These are phyloP conservation scores for Penicillium glabrum DNA, from an alignment of 2,329 filamentous ascomycete species.

Conservation along the genomic window DNA sequence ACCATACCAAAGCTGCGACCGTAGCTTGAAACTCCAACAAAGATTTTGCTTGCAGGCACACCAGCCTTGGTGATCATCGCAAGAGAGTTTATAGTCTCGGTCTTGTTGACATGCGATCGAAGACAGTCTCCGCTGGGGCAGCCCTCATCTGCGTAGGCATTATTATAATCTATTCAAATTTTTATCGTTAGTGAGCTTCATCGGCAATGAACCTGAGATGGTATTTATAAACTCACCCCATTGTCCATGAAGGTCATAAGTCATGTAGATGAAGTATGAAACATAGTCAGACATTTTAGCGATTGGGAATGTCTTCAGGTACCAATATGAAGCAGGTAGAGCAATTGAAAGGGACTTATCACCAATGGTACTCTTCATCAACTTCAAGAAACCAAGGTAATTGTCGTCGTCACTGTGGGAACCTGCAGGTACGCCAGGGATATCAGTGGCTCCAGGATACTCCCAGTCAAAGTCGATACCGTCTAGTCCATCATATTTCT, in stretches of 20 bases:
- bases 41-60: neutral
- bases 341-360: constrained; percentile 15
- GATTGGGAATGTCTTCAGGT: neutral
- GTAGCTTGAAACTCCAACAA: constrained; percentile 2
- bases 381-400: neutral
- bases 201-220: neutral
- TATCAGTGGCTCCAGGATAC: constrained; percentile 32
- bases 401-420: neutral
- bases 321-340: neutral
- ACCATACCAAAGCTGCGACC: constrained; percentile 1
- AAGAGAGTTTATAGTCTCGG: constrained; percentile 27
- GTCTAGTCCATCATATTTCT: constrained; percentile 39
- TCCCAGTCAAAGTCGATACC: constrained; percentile 45
- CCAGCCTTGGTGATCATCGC: constrained; percentile 5
- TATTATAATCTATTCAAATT: constrained; percentile 6
- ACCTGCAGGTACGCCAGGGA: neutral
- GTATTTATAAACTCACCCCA: constrained; percentile 15
- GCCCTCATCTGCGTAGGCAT: constrained; percentile 17
- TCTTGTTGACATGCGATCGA: neutral
- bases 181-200: neutral
- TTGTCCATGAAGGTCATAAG: neutral
- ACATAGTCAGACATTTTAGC: neutral
- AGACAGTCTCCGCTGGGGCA: constrained; percentile 18
- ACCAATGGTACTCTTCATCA: neutral
- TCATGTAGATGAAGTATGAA: neutral